Base-by-base conservation (phyloP, 139 green algal species). In the Ettlia oleoabundans region DNA sequence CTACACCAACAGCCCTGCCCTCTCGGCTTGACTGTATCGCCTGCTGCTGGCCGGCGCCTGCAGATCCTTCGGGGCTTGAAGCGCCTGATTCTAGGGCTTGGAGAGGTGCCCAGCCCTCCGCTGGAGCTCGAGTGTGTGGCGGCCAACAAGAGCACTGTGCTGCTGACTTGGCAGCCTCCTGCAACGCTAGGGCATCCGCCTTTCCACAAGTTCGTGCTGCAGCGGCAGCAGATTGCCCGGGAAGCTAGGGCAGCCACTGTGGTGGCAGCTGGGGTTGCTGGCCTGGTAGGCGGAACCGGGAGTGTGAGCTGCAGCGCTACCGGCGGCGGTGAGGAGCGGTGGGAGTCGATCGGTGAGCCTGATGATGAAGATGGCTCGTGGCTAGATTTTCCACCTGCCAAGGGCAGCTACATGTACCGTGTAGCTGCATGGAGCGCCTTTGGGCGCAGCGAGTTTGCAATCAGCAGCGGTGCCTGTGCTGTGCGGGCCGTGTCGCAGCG, bases 41-140 rank as follows among this genome's bases (percentile, higher is more conserved):
- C 47, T 15, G 47, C 47, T 58, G 47, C 13, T 15, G 47, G 47
- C 47, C 15, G 47, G 47, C 40, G 26, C 69, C 53, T 38, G 53
- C 73, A 80, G 73, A 80, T 80, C 37, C 73, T 80, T 51, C 73
- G 73, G 3, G 73, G 73, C 73, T 28, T 80, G 10, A 68, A 53
- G 35, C 73, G 73, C 10, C 53, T 80, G 32, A 67, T 80, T 1
- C 53, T 80, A 1, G 73, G 73, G 3, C 53, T 80, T 35, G 73
- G 73, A 7, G 9, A 68, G 53, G 32, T 69, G 52, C 73, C 73
- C 35, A 18, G 24, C 0, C 30, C 53, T 33, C 73, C 73, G 35
- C 35, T n/a, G 35, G 52, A 80, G 52, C 73, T 80, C 35, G 26
- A n/a, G 51, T 80, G 73, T 26, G 35, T 53, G 15, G 24, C 73